These are phyloP conservation scores for Boletus patriciae DNA, from an alignment of 768 basidiomycete species.

Conservation along the genomic window DNA sequence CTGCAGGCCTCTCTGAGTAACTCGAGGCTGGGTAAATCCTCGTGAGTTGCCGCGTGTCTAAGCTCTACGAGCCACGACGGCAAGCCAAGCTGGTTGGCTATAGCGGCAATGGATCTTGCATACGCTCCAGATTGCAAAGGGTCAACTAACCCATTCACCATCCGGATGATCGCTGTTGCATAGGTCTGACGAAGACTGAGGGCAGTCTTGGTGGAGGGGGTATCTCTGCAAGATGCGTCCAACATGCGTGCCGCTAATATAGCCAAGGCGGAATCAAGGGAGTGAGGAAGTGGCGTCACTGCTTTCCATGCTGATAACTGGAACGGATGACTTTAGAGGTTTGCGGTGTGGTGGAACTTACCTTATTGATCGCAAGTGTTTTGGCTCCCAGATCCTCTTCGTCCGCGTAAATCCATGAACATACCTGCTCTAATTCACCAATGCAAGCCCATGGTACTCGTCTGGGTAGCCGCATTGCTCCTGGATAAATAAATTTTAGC, in stretches of 20 bases:
- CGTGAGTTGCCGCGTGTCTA: constrained; percentile 94
- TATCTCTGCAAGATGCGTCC: constrained; percentile 40
- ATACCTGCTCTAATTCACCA: constrained; percentile 72
- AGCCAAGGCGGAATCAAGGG: constrained; percentile 70
- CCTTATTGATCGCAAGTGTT: constrained; percentile 60
- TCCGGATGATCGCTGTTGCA: constrained; percentile 76
- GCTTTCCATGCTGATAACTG: constrained; percentile 81
- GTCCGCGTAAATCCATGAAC: constrained; percentile 71
- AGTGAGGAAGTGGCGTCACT: constrained; percentile 75
- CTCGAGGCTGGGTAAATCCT: constrained; percentile 84
- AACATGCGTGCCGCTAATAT: constrained; percentile 60
- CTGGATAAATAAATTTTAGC: background rate
- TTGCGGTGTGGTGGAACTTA: constrained; percentile 34
- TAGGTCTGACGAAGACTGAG: constrained; percentile 74
- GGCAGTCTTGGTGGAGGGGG: constrained; percentile 28
- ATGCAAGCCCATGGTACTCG: constrained; percentile 77
- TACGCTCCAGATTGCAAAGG: constrained; percentile 87
- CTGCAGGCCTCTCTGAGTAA: constrained; percentile 73
- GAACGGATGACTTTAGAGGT: constrained; percentile 11
- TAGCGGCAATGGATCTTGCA: constrained; percentile 86
- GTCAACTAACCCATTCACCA: constrained; percentile 95
- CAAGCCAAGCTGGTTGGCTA: constrained; percentile 82
- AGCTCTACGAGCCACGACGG: constrained; percentile 90
- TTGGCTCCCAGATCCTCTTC: constrained; percentile 59
- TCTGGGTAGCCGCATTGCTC: constrained; percentile 67